Evolutionary conservation across 1,139 yeast genomes (phyloP), one percentile per base, ranked within the genome.

Genomic region (Pichia sp.): DNA sequence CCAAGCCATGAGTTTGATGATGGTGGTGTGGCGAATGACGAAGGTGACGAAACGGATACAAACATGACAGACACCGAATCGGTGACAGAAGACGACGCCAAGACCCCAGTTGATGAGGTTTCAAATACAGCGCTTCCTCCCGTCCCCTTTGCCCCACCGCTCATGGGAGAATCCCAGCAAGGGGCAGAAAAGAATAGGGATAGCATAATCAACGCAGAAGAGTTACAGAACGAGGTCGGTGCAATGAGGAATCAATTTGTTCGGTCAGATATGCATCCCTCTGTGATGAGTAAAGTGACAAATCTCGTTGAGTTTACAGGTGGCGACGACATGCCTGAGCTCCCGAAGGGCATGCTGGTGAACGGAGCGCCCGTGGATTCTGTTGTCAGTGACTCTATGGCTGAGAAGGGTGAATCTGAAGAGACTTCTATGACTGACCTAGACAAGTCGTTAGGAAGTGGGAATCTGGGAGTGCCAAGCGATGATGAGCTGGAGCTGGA

Each of bases 61-160:
- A 52, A 53, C 36, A 16, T 43, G 27, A 51, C 55, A 8, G 50
- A 49, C 41, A 52, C 54, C n/a, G 50, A 50, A 16, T 46, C 50
- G 5, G 10, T 46, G 4, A n/a, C 7, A 2, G 30, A 46, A 20
- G 49, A 34, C 4, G 40, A 31, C 2, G 36, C 44, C 16, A 29
- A n/a, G 4, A 50, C 51, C 41, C 73, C 78, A 4, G 33, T 27
- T 0, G 60, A 40, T 29, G 55, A 45, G 30, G 41, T 27, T 8
- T 17, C 17, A 1, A 20, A 1, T 16, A 8, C 20, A 33, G 27
- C 36, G 5, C 17, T 43, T 3, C 56, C 56, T 10, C 48, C 50
- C 33, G 34, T 40, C 1, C 52, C 56, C 16, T 20, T 16, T 12
- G 45, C 41, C 10, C 30, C 33, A 2, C 31, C 31, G 9, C 41